phyloP scores from a whole-genome alignment of 2,329 filamentous ascomycete species.

The Cordyceps militaris region DNA sequence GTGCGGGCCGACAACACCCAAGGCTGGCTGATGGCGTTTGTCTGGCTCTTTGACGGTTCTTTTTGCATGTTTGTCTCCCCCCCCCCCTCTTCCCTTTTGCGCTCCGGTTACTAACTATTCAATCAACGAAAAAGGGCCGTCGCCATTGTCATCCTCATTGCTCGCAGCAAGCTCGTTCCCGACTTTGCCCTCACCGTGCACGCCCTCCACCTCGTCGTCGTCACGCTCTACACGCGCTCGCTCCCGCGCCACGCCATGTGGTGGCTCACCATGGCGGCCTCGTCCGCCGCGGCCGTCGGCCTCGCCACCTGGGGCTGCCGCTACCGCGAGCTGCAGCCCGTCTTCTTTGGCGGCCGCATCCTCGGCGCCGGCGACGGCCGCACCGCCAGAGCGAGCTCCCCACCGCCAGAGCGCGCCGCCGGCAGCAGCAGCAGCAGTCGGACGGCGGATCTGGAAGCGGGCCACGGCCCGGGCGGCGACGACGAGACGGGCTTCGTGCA shows the following conservation, averaged over 20 bases:
- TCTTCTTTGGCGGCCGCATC: constrained; percentile 63
- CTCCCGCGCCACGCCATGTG: constrained; percentile 75
- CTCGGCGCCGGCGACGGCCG: constrained; percentile 22
- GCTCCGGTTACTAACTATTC: neutral
- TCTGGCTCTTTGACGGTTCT: constrained; percentile 51
- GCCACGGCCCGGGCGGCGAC: constrained; percentile 24
- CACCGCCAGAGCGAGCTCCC: constrained; percentile 15
- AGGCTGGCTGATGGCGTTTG: constrained; percentile 52
- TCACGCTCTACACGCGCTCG: constrained; percentile 68
- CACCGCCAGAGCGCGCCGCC: constrained; percentile 14
- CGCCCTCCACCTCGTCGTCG: constrained; percentile 70
- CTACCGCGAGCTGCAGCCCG: constrained; percentile 81
- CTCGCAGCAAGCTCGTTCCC: constrained; percentile 85
- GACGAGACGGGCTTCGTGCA: constrained; percentile 45
- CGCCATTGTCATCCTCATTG: constrained; percentile 74
- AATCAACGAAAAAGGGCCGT: constrained; percentile 54
- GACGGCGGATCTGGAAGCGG: constrained; percentile 19
- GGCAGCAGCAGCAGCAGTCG: neutral
- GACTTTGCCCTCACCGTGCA: constrained; percentile 92
- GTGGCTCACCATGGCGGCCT: constrained; percentile 61
- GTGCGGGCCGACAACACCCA: constrained; percentile 55
- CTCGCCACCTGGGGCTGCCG: constrained; percentile 87
- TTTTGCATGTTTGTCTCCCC: constrained; percentile 37
- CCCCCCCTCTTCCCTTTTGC: neutral
- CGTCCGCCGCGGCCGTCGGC: constrained; percentile 40